These are phyloP conservation scores for Lichtheimia hyalospora DNA, from an alignment of 371 early-diverging fungal genomes.

Conservation along the genomic window DNA sequence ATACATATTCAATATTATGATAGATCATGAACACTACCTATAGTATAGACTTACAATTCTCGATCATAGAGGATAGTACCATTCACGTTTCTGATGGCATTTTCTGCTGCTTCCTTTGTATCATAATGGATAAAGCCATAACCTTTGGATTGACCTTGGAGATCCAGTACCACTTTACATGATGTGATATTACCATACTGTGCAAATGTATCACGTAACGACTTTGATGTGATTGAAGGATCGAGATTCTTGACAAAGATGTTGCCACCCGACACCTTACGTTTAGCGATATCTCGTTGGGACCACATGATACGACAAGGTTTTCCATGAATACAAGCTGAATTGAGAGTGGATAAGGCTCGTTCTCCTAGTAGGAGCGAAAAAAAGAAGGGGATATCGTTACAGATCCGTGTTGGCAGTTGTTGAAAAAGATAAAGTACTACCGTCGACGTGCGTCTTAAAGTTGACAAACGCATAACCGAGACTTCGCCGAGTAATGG, in stretches of 20 bases:
- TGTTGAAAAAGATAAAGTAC: constrained; percentile 5
- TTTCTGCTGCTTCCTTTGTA: constrained; percentile 89
- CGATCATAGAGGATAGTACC: constrained; percentile 95
- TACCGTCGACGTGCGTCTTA: constrained; percentile 69
- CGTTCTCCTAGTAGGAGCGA: constrained; percentile 59
- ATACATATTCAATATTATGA: neutral
- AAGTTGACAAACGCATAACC: constrained; percentile 99
- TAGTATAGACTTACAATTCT: constrained; percentile 63
- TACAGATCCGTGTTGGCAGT: too few relatives aligned
- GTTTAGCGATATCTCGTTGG: constrained; percentile 91
- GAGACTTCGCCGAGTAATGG: constrained; percentile 90
- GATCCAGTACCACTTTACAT: constrained; percentile 93
- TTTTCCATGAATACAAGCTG: constrained; percentile 86
- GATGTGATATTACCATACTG: constrained; percentile 98
- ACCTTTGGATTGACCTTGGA: constrained; percentile 85
- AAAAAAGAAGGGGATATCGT: neutral
- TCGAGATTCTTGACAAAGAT: constrained; percentile 99
- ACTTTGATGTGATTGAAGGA: constrained; percentile 88
- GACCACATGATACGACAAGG: constrained; percentile 98
- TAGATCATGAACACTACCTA: neutral
- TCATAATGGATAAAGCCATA: constrained; percentile 99
- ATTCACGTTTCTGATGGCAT: constrained; percentile 95
- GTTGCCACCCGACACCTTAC: constrained; percentile 90
- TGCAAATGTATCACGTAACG: constrained; percentile 98
- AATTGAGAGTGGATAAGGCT: constrained; percentile 91